These are phyloP conservation scores for Fusarium pseudocircinatum DNA, from an alignment of 2,329 filamentous ascomycete genomes.

Conservation along the genomic window DNA sequence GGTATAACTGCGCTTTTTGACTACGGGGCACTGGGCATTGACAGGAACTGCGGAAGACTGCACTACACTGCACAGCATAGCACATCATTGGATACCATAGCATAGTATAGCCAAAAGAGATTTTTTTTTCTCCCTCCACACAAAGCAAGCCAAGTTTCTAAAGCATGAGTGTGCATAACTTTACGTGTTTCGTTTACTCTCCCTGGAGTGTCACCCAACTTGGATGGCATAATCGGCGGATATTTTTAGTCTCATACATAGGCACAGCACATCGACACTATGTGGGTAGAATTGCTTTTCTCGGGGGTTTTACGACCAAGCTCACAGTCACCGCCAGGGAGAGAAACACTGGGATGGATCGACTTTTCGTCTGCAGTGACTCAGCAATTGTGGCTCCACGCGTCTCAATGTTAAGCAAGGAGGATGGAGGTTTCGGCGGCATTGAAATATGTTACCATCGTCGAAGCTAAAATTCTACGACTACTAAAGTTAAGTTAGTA, in stretches of 20 bases:
- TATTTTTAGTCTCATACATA: neutral
- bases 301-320: constrained; percentile 29
- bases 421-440: neutral
- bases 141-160: constrained; percentile 28
- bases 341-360: constrained; percentile 13
- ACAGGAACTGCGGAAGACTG: constrained; percentile 44
- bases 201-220: constrained; percentile 1
- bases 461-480: neutral
- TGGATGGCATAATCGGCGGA: constrained; percentile 2
- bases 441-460: neutral
- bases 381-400: constrained; percentile 10
- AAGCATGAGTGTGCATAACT: constrained; percentile 12
- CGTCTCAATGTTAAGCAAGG: neutral
- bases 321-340: constrained; percentile 19
- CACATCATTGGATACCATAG: constrained; percentile 43
- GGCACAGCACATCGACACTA: neutral
- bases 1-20: constrained; percentile 38
- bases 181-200: constrained; percentile 1
- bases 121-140: constrained; percentile 36
- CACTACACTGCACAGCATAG: constrained; percentile 42
- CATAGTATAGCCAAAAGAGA: constrained; percentile 44
- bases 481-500: neutral
- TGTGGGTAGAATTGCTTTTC: constrained; percentile 30
- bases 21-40: constrained; percentile 32
- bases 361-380: constrained; percentile 12